Evolutionary conservation across 2,329 filamentous ascomycete species (phyloP).

Genomic region (Biscogniauxia mediterranea): DNA sequence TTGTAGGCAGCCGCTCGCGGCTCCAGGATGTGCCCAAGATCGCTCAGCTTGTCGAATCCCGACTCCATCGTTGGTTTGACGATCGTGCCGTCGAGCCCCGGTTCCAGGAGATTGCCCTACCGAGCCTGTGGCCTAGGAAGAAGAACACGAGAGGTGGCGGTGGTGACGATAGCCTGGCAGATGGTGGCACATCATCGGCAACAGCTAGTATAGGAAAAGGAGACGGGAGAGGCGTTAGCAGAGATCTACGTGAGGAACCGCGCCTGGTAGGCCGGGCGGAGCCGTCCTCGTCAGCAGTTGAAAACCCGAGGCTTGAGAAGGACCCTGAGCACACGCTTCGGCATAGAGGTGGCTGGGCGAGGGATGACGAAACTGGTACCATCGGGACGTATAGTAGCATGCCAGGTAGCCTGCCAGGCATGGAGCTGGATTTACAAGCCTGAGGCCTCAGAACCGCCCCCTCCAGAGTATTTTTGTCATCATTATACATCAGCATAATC

Average conservation of each 20-base stretch:
- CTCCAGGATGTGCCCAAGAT: conserved; percentile 88
- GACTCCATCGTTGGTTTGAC: conserved; percentile 84
- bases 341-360: conserved; percentile 40
- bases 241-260: conserved; percentile 50
- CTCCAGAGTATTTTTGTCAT: not conserved
- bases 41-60: conserved; percentile 75
- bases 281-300: conserved; percentile 27
- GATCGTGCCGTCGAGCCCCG: conserved; percentile 81
- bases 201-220: conserved; percentile 50
- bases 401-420: conserved; percentile 46
- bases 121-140: conserved; percentile 80
- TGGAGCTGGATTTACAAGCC: conserved; percentile 30
- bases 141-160: conserved; percentile 63
- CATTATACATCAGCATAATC: not conserved
- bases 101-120: conserved; percentile 83
- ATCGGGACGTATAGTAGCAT: conserved; percentile 40
- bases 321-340: conserved; percentile 30
- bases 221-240: conserved; percentile 53
- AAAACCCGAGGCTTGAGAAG: conserved; percentile 30
- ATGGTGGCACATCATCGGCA: conserved; percentile 38
- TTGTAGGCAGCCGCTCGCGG: conserved; percentile 75
- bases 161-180: conserved; percentile 61
- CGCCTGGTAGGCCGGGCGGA: conserved; percentile 48
- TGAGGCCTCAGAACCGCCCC: conserved; percentile 12
- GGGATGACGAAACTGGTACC: conserved; percentile 32